Percentiles rank a stretch among this genome's conserved stretches.
Conservation (phyloP, 2,329 filamentous ascomycete genomes). For the Fusarium avenaceum region DNA sequence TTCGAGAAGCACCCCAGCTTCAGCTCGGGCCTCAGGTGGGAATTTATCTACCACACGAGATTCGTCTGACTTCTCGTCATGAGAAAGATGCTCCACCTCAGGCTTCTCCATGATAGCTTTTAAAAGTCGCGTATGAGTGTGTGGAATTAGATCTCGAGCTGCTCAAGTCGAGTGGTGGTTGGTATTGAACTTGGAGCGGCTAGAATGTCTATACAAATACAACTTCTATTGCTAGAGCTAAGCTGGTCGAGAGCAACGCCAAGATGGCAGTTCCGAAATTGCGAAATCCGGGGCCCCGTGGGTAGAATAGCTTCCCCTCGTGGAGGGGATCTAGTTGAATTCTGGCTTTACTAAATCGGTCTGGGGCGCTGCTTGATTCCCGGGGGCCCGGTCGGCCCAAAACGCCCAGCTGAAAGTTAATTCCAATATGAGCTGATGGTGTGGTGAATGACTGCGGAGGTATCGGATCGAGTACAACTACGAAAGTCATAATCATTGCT, state of each 20-base stretch:
- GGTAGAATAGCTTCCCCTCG: background rate
- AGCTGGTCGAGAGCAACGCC: background rate
- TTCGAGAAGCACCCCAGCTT: constrained; percentile 32
- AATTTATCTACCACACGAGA: constrained; percentile 12
- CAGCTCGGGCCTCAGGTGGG: constrained; percentile 29
- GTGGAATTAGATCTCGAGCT: too few relatives aligned
- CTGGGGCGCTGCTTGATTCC: too few relatives aligned
- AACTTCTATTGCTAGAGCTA: background rate
- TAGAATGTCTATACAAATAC: constrained; percentile 24
- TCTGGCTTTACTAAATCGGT: too few relatives aligned
- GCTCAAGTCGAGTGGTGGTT: too few relatives aligned
- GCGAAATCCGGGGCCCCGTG: constrained; percentile 31
- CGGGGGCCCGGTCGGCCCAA: too few relatives aligned
- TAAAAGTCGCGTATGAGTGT: background rate
- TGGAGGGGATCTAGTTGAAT: too few relatives aligned
- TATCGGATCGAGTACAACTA: too few relatives aligned
- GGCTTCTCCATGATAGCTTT: constrained; percentile 32
- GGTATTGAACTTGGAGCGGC: background rate
- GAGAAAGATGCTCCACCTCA: constrained; percentile 35
- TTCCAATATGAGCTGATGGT: too few relatives aligned
- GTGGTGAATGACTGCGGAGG: too few relatives aligned
- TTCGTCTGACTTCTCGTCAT: constrained; percentile 18
- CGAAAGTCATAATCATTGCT: too few relatives aligned
- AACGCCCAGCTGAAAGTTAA: too few relatives aligned
- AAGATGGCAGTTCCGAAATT: constrained; percentile 32